phyloP scores from a whole-genome alignment of 345 rosid genomes.

The Lumnitzera racemosa region DNA sequence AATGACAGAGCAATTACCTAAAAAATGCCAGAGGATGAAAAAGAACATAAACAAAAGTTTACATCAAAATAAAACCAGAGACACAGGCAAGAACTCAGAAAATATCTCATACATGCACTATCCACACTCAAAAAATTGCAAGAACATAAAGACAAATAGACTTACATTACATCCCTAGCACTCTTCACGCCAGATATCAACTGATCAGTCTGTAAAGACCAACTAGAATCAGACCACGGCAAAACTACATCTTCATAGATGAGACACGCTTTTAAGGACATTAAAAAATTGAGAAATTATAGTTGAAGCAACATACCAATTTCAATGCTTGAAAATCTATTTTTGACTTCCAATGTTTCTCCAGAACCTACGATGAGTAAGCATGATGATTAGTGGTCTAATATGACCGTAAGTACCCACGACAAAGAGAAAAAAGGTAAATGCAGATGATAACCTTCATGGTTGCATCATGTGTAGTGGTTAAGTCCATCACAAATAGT shows the following conservation, averaged over 20 bases:
- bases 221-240: background rate
- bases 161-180: constrained; percentile 3
- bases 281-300: background rate
- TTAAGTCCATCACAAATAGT: constrained; percentile 34
- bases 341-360: constrained; percentile 29
- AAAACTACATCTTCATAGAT: no score
- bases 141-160: background rate
- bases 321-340: constrained; percentile 31
- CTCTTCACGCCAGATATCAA: constrained; percentile 2
- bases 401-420: constrained; percentile 1
- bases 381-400: constrained; percentile 12
- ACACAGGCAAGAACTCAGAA: no score
- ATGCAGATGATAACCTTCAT: constrained; percentile 28
- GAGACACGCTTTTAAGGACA: background rate
- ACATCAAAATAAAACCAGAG: no score
- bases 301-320: constrained; percentile 21
- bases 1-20: no score
- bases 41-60: no score
- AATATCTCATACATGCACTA: background rate
- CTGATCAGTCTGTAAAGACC: background rate
- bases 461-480: constrained; percentile 22
- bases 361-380: constrained; percentile 33
- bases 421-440: constrained; percentile 6
- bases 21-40: no score
- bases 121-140: background rate